These are phyloP conservation scores for Tylopilus sp. DNA, from an alignment of 768 basidiomycete species.

Conservation along the genomic window DNA sequence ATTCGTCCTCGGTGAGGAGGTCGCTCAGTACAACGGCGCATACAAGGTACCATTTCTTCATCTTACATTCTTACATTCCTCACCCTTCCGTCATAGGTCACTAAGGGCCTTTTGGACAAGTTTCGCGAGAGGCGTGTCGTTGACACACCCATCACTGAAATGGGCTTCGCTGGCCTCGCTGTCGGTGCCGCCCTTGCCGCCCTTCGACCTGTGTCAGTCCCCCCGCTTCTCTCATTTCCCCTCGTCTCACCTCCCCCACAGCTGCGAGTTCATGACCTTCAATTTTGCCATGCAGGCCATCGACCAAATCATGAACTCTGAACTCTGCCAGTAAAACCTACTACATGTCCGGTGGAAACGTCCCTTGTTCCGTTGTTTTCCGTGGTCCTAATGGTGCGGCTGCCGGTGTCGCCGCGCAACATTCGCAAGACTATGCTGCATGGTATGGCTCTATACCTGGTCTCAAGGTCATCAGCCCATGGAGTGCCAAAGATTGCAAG, in stretches of 20 bases:
- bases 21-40: too few species aligned
- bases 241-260: too few species aligned
- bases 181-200: conserved; percentile 94
- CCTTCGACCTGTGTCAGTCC: conserved; percentile 83
- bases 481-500: conserved; percentile 97
- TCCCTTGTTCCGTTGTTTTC: conserved; percentile 98
- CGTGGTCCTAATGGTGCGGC: conserved; percentile 99
- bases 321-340: too few species aligned
- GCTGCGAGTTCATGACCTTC: too few species aligned
- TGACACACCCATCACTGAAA: conserved; percentile 96
- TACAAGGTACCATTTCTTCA: conserved; percentile 7
- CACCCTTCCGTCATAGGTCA: conserved; percentile 42
- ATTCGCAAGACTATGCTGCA: conserved; percentile 95
- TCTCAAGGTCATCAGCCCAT: conserved; percentile 96
- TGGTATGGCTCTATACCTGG: conserved; percentile 95
- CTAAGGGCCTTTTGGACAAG: too few species aligned
- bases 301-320: too few species aligned
- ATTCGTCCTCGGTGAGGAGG: too few species aligned
- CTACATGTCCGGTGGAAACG: too few species aligned
- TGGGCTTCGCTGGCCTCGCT: too few species aligned
- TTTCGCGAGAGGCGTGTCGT: conserved; percentile 98
- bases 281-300: conserved; percentile 99
- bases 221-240: too few species aligned
- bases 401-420: conserved; percentile 93
- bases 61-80: conserved; percentile 3